phyloP scores from a whole-genome alignment of 176 grass and related monocot species.

The Paspalum vaginatum region DNA sequence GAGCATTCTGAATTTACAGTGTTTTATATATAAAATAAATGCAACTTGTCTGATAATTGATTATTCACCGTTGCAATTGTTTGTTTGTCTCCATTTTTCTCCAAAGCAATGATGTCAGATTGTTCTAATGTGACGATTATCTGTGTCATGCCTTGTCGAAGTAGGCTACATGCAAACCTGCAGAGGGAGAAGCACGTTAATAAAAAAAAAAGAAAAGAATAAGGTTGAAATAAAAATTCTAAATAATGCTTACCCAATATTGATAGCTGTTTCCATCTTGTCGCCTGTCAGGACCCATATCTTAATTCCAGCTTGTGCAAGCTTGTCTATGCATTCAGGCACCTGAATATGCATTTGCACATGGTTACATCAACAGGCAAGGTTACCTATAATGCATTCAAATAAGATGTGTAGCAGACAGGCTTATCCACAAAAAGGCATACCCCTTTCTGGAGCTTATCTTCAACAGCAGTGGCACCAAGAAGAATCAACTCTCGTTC shows the following conservation, averaged over 20 bases:
- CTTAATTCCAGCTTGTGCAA: slow-evolving; percentile 95
- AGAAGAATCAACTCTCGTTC: slow-evolving; percentile 88
- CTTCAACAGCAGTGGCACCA: slow-evolving; percentile 98
- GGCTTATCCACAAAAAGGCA: neutral
- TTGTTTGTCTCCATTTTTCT: slow-evolving; percentile 86
- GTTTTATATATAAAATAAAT: slow-evolving; percentile 21
- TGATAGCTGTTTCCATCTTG: slow-evolving; percentile 99
- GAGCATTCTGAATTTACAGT: neutral
- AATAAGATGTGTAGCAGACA: slow-evolving; percentile 25
- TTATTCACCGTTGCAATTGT: slow-evolving; percentile 70
- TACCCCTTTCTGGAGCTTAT: slow-evolving; percentile 97
- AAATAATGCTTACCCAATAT: slow-evolving; percentile 76
- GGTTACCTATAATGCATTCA: neutral
- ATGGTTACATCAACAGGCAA: slow-evolving; percentile 3
- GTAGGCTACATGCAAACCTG: slow-evolving; percentile 96
- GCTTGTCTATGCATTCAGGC: slow-evolving; percentile 97
- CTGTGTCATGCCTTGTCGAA: slow-evolving; percentile 96
- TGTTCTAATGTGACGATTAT: slow-evolving; percentile 83
- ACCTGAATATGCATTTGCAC: slow-evolving; percentile 60
- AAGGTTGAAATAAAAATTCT: slow-evolving; percentile 5
- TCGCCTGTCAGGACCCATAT: slow-evolving; percentile 98
- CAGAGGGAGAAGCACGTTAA: slow-evolving; percentile 48
- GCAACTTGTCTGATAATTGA: slow-evolving; percentile 9
- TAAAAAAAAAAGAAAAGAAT: slow-evolving; percentile 44
- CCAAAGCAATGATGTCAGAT: slow-evolving; percentile 70